Base-by-base conservation (phyloP, 2,329 filamentous ascomycete genomes). In the Magnaporthiopsis incrustans region DNA sequence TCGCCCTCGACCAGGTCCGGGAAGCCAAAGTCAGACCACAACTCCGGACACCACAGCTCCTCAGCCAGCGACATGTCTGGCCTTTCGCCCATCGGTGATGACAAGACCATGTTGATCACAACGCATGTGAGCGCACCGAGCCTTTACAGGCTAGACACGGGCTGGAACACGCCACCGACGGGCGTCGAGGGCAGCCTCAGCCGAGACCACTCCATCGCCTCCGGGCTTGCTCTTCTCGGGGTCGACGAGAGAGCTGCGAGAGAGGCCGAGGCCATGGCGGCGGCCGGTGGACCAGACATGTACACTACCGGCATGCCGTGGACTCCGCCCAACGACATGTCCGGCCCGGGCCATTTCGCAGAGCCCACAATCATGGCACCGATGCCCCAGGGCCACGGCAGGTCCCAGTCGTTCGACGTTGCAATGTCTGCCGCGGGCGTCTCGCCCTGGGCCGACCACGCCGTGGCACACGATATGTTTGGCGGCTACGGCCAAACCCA, bases 1-100 rank as follows among this genome's bases (percentile, higher is more conserved):
- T 83, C 81, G 22, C 81, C 81, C 1, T 83, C 81, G 0, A 81
- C 78, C 67, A 75, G 81, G 62, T 76, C 78, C 1, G 81, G 81
- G 44, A 82, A 82, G 68, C 77, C 79, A 50, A 82, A 81, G 67
- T 72, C 78, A 35, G 76, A 77, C 30, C 73, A 74, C 25, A 70
- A 63, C 63, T 67, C 69, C 58, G 69, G 63, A 62, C 59, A 63
- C 50, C 67, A 67, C 60, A 64, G 18, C 57, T 59, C 64, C 25
- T 60, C 30, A 1, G 32, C 38, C 60, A 62, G 57, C 62, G 70
- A 71, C 14, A 66, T 70, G 60, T 65, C 67, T 10, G 67, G 68
- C 27, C 66, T 71, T 53, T 67, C 70, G 6, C 68, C 71, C 56
- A 65, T 71, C 30, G 64, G 66, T 4, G 69, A 72, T 63, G 71